These are phyloP conservation scores for Aspergillus fumigatus DNA, from an alignment of 2,329 filamentous ascomycete species.

Conservation along the genomic window DNA sequence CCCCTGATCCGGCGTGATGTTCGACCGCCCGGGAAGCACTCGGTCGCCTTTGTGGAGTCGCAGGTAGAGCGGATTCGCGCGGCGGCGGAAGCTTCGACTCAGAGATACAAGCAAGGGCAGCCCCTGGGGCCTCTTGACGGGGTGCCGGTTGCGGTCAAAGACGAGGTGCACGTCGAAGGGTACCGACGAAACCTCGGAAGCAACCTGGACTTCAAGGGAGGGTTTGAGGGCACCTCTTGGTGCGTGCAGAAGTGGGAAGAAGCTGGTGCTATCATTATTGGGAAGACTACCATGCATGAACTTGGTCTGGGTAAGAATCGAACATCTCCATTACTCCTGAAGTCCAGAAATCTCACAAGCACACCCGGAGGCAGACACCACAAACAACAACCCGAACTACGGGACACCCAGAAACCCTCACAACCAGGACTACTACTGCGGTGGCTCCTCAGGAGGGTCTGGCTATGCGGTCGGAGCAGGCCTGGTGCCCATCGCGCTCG, in stretches of 20 bases:
- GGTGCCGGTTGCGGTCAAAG: constrained; percentile 78
- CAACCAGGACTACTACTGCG: constrained; percentile 71
- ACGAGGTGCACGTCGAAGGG: constrained; percentile 68
- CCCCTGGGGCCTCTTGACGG: constrained; percentile 70
- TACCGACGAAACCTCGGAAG: constrained; percentile 66
- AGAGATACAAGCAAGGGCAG: constrained; percentile 63
- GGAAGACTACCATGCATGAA: constrained; percentile 77
- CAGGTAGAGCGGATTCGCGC: constrained; percentile 59
- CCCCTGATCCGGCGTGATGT: constrained; percentile 62
- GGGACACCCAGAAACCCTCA: constrained; percentile 76
- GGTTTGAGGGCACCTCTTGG: constrained; percentile 58
- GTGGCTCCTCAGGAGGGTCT: constrained; percentile 74
- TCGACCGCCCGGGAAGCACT: constrained; percentile 55
- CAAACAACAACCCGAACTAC: constrained; percentile 72
- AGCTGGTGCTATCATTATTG: constrained; percentile 69
- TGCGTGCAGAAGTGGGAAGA: constrained; percentile 67
- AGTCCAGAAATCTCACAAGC: constrained; percentile 1
- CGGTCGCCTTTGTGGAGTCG: constrained; percentile 67
- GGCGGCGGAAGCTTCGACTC: constrained; percentile 68
- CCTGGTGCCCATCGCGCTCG: constrained; percentile 66
- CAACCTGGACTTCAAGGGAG: constrained; percentile 52
- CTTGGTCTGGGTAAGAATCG: constrained; percentile 58
- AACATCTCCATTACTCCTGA: neutral
- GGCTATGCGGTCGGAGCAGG: constrained; percentile 67
- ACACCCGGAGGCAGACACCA: constrained; percentile 55